Percentiles rank a stretch among this genome's conserved stretches.
These are phyloP conservation scores for Thamnidium elegans DNA, from an alignment of 192 early-diverging fungal genomes.

Conservation along the genomic window DNA sequence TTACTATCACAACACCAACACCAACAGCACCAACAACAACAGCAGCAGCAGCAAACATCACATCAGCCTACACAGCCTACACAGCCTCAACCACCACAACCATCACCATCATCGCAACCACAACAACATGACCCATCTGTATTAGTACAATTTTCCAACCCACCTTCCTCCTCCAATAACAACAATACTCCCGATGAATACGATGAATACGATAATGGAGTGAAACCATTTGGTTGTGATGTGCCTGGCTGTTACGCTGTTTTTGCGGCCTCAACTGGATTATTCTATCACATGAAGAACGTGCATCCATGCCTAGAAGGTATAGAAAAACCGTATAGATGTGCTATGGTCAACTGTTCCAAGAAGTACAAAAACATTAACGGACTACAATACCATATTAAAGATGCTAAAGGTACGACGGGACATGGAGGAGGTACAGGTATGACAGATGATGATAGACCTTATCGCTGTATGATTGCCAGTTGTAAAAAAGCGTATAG, in stretches of 20 bases:
- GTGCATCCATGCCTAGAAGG: constrained; percentile 26
- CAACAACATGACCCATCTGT: constrained; percentile 22
- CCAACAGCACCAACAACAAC: background rate
- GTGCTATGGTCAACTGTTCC: constrained; percentile 61
- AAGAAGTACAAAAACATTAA: constrained; percentile 82
- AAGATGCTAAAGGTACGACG: constrained; percentile 48
- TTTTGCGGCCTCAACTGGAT: constrained; percentile 29
- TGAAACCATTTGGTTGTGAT: constrained; percentile 40
- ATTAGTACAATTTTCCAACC: constrained; percentile 25
- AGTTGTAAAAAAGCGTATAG: constrained; percentile 39
- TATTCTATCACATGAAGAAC: constrained; percentile 45
- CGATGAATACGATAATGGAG: constrained; percentile 10
- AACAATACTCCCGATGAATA: background rate
- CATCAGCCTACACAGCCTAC: background rate
- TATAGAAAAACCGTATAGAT: constrained; percentile 59
- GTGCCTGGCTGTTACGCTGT: constrained; percentile 29
- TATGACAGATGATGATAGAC: constrained; percentile 12
- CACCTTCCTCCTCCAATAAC: background rate
- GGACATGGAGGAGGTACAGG: constrained; percentile 21
- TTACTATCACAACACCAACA: background rate
- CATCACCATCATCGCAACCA: background rate
- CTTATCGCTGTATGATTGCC: constrained; percentile 24
- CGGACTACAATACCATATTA: constrained; percentile 78
- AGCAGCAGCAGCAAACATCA: background rate
- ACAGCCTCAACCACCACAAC: background rate